These are phyloP conservation scores for Porphyrellus cyaneotinctus DNA, from an alignment of 768 basidiomycete species.

Conservation along the genomic window DNA sequence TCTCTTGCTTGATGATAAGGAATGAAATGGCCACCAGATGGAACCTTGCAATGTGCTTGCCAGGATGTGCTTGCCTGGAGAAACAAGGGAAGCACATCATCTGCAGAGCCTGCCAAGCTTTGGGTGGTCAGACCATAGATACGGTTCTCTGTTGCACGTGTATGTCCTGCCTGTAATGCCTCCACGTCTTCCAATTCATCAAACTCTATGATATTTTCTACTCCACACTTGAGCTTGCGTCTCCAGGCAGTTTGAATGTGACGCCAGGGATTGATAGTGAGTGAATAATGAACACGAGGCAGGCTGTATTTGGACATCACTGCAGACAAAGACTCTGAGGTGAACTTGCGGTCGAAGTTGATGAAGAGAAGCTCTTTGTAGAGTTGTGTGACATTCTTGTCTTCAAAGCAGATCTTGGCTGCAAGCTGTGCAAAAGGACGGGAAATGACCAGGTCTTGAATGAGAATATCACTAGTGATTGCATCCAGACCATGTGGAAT, in stretches of 20 bases:
- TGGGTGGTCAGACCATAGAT: constrained; percentile 1
- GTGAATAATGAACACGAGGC: background rate
- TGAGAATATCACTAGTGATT: background rate
- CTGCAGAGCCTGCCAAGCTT: background rate
- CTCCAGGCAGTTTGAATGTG: constrained; percentile 8
- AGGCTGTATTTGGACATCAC: background rate
- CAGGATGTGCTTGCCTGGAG: background rate
- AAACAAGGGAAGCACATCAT: background rate
- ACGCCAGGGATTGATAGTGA: background rate
- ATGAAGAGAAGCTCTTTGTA: constrained; percentile 20
- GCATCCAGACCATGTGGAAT: constrained; percentile 5
- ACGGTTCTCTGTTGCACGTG: background rate
- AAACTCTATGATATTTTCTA: background rate
- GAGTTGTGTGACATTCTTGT: background rate
- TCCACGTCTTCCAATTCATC: background rate
- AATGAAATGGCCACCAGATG: background rate
- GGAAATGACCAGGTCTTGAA: background rate
- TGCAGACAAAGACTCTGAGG: background rate
- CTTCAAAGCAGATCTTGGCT: background rate
- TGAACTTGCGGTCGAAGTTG: constrained; percentile 3
- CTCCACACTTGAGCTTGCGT: background rate
- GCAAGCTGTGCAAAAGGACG: background rate
- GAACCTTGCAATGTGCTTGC: background rate
- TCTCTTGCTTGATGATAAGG: no score
- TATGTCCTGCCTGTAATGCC: background rate